Percentiles rank a stretch among this genome's conserved stretches.
These are phyloP conservation scores for Phytophthora pini DNA, from an alignment of 352 stramenopile genomes.

Conservation along the genomic window DNA sequence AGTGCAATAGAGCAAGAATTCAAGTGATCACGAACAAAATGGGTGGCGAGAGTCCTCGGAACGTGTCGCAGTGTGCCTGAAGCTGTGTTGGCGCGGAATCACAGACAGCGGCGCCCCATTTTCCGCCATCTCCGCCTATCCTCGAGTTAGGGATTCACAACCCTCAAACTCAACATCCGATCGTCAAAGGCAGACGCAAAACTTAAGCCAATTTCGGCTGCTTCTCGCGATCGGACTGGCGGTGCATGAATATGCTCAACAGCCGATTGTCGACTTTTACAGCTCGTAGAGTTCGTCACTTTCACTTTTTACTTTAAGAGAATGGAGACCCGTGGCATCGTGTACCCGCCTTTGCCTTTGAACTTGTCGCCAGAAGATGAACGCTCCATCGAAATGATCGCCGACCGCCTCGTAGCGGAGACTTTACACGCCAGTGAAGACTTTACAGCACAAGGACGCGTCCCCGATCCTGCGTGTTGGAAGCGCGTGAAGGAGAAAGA, in stretches of 20 bases:
- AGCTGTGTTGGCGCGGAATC: conserved; percentile 1
- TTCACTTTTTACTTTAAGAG: conserved; percentile 1
- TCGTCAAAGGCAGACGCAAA: conserved; percentile 2
- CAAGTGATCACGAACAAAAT: too few species aligned
- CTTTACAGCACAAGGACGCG: conserved; percentile 44
- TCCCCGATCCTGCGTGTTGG: conserved; percentile 45
- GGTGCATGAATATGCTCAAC: conserved; percentile 16
- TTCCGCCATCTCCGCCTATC: conserved; percentile 24
- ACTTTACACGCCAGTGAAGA: conserved; percentile 57
- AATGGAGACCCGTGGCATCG: conserved; percentile 18
- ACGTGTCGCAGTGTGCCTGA: conserved; percentile 5
- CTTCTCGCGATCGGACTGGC: conserved; percentile 31
- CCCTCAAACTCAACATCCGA: conserved; percentile 12
- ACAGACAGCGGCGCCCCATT: conserved; percentile 5
- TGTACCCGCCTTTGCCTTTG: conserved; percentile 27
- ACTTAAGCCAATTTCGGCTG: conserved; percentile 18
- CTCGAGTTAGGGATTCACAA: conserved; percentile 9
- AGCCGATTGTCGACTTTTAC: conserved; percentile 8
- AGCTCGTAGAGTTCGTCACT: conserved; percentile 23
- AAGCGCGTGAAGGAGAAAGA: conserved; percentile 58
- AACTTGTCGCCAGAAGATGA: conserved; percentile 52
- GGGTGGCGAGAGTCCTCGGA: neutral
- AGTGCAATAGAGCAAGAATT: too few species aligned
- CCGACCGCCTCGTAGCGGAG: conserved; percentile 59
- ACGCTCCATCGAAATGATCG: conserved; percentile 43